Evolutionary conservation across 148 eudicot genomes (phyloP).

Genomic region (Spergularia marina): DNA sequence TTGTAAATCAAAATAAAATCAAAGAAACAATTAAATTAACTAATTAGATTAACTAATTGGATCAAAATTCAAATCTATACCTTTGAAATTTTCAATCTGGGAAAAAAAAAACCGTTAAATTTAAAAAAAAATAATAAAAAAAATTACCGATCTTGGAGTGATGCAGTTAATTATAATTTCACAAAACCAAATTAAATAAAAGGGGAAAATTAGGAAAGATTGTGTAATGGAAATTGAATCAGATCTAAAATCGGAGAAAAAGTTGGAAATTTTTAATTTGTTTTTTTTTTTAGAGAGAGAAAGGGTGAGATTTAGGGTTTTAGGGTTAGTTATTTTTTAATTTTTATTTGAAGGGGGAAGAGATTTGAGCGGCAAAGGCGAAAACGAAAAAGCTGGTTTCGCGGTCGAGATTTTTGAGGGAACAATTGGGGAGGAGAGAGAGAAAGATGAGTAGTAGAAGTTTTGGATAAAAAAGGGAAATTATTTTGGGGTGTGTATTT

Average conservation of each 20-base stretch:
- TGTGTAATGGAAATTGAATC: neutral
- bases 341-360: neutral
- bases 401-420: conserved; percentile 37
- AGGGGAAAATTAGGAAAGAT: too few species aligned
- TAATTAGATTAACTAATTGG: neutral
- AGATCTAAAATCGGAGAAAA: conserved; percentile 19
- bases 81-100: conserved; percentile 6
- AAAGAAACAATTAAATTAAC: neutral
- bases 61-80: neutral
- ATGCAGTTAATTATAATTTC: conserved; percentile 16
- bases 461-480: too few species aligned
- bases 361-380: conserved; percentile 41
- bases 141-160: conserved; percentile 25
- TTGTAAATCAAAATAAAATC: neutral
- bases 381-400: conserved; percentile 34
- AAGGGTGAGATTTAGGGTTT: conserved; percentile 27
- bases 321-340: neutral
- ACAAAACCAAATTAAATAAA: neutral
- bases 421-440: neutral
- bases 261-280: too few species aligned
- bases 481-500: too few species aligned
- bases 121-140: too few species aligned
- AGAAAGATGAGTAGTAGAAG: neutral
- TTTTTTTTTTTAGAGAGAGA: neutral
- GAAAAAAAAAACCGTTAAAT: neutral